Conservation (phyloP, 2,329 filamentous ascomycete genomes). For the Amphichorda felina region DNA sequence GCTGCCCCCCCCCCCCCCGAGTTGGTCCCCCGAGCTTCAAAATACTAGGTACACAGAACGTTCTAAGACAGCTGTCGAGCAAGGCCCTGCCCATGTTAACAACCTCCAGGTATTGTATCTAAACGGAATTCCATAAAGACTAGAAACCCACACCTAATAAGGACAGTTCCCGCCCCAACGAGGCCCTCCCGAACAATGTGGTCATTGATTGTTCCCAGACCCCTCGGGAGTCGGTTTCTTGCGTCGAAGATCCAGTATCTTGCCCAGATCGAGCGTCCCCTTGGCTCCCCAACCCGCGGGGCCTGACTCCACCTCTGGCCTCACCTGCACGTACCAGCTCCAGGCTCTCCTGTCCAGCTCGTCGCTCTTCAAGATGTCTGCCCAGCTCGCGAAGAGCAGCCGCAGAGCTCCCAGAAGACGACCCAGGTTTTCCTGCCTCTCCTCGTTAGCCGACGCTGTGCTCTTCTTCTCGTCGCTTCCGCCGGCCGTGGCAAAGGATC, state of each 20-base stretch:
- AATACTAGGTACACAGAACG: no score
- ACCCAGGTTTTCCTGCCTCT: conserved; percentile 59
- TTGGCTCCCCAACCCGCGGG: conserved; percentile 77
- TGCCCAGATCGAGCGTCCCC: conserved; percentile 51
- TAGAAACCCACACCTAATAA: no score
- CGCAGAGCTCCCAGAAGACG: conserved; percentile 60
- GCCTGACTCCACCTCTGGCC: conserved; percentile 65
- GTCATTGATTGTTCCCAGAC: no score
- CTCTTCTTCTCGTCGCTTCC: conserved; percentile 27
- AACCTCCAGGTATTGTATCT: no score
- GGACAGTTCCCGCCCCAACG: no score
- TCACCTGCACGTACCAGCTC: conserved; percentile 67
- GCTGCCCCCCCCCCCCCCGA: no score
- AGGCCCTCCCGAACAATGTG: no score
- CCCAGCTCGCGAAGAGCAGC: conserved; percentile 65
- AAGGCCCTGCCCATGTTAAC: no score
- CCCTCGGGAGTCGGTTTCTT: no score
- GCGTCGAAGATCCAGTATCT: conserved; percentile 49
- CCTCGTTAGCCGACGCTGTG: conserved; percentile 36
- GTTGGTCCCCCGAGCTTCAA: no score
- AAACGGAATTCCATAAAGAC: no score
- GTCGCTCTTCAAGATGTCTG: conserved; percentile 41
- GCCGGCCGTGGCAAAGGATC: conserved; percentile 43
- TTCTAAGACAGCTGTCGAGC: no score
- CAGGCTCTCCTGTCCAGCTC: conserved; percentile 70